These are phyloP conservation scores for Colletotrichum coccodes DNA, from an alignment of 2,329 filamentous ascomycete genomes.

Conservation along the genomic window DNA sequence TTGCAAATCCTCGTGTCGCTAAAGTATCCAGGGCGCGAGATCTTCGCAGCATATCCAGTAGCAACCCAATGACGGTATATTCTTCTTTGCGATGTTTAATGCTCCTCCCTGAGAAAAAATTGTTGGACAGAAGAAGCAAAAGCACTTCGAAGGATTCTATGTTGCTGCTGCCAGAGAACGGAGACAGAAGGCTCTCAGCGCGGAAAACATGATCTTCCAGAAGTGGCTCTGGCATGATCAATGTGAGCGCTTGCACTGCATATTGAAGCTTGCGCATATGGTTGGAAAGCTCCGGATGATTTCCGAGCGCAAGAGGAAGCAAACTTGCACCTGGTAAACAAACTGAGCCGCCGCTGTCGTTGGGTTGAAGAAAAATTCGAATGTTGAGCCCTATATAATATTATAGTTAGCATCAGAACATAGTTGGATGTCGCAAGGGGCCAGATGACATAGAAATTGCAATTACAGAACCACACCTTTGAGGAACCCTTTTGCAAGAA, in stretches of 20 bases:
- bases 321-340: background rate
- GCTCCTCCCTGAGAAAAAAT: fast-evolving
- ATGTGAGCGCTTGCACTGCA: background rate
- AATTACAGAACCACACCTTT: background rate
- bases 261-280: background rate
- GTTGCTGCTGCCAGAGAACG: no score
- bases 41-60: background rate
- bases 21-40: fast-evolving
- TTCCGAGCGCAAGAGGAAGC: background rate
- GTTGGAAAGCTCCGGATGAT: background rate
- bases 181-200: background rate
- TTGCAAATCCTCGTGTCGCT: fast-evolving
- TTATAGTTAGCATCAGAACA: background rate
- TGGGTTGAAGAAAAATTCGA: no score
- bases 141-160: background rate
- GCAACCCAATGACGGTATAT: fast-evolving
- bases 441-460: fast-evolving
- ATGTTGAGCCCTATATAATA: background rate
- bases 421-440: no score
- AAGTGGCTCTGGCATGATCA: background rate
- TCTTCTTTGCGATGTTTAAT: background rate
- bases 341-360: background rate
- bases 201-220: background rate
- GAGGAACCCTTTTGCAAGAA: background rate
- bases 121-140: background rate